Evolutionary conservation across 768 basidiomycete genomes (phyloP).

Genomic region (Boletus tomentosulus): DNA sequence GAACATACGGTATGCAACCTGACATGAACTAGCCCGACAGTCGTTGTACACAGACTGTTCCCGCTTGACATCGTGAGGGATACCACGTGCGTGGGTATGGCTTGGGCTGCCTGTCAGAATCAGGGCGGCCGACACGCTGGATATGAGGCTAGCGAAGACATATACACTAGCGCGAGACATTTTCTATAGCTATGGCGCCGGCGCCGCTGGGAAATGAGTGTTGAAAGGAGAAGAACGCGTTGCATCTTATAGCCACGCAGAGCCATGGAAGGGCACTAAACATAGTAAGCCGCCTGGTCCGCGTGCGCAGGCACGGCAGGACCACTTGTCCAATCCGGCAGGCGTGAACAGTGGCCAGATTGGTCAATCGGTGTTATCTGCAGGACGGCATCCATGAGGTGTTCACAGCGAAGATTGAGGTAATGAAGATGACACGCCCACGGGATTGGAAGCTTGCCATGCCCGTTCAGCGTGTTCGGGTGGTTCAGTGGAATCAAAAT

Average conservation of each 20-base stretch:
- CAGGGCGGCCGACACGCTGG: slow-evolving; percentile 16
- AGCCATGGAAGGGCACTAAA: slow-evolving; percentile 21
- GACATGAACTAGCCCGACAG: slow-evolving; percentile 62
- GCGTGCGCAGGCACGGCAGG: slow-evolving; percentile 19
- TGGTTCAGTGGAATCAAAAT: too few species aligned
- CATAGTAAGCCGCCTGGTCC: slow-evolving; percentile 17
- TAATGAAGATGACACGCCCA: slow-evolving; percentile 6
- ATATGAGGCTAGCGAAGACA: slow-evolving; percentile 20
- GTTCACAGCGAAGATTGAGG: slow-evolving; percentile 6
- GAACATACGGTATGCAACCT: slow-evolving; percentile 55
- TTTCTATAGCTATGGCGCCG: slow-evolving; percentile 11
- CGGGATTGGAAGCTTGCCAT: slow-evolving; percentile 4
- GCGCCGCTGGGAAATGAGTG: slow-evolving; percentile 8
- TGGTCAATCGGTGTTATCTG: background rate
- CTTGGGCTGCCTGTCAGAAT: slow-evolving; percentile 11
- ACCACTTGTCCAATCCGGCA: slow-evolving; percentile 10
- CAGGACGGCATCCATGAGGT: slow-evolving; percentile 14
- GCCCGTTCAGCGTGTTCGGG: slow-evolving; percentile 14
- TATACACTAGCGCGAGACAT: slow-evolving; percentile 19
- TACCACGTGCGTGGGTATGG: slow-evolving; percentile 46
- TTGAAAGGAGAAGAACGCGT: slow-evolving; percentile 8
- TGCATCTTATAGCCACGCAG: slow-evolving; percentile 21
- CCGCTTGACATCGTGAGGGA: slow-evolving; percentile 45
- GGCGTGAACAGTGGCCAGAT: background rate
- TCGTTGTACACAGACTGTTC: slow-evolving; percentile 64